Conservation (phyloP, 352 stramenopile genomes). For the Globisporangium polare region DNA sequence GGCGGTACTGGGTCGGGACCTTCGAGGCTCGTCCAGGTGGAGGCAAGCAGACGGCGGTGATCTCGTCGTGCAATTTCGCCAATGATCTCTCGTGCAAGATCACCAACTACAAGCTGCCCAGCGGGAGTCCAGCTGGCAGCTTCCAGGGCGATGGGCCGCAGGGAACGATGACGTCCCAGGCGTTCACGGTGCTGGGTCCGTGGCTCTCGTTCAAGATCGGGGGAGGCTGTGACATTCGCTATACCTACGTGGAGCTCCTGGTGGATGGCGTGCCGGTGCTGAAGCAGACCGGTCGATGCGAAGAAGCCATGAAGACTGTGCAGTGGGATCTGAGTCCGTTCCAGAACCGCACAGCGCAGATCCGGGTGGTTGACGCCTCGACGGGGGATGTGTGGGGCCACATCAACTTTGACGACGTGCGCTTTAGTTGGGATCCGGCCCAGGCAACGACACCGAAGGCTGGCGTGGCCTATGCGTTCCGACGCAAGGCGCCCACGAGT, state of each 20-base stretch:
- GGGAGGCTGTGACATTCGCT: slow-evolving; percentile 91
- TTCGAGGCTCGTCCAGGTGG: slow-evolving; percentile 87
- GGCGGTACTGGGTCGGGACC: slow-evolving; percentile 94
- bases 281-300: slow-evolving; percentile 86
- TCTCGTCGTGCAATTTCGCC: slow-evolving; percentile 60
- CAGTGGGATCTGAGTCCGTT: slow-evolving; percentile 88
- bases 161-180: slow-evolving; percentile 92
- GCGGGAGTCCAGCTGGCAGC: slow-evolving; percentile 54
- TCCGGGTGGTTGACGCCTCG: slow-evolving; percentile 93
- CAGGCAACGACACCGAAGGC: slow-evolving; percentile 63
- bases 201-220: slow-evolving; percentile 94
- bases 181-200: slow-evolving; percentile 89
- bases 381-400: slow-evolving; percentile 89
- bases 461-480: slow-evolving; percentile 79
- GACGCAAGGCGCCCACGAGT: slow-evolving; percentile 48
- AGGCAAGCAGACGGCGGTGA: slow-evolving; percentile 43
- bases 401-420: slow-evolving; percentile 96
- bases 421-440: slow-evolving; percentile 89
- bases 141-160: slow-evolving; percentile 88
- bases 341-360: slow-evolving; percentile 74
- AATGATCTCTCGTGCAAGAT: slow-evolving; percentile 60
- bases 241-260: slow-evolving; percentile 93
- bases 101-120: slow-evolving; percentile 77
- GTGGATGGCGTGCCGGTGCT: slow-evolving; percentile 90
- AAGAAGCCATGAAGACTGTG: slow-evolving; percentile 86